Base-by-base conservation (phyloP, 176 grass and related monocot species). In the Olyra latifolia region DNA sequence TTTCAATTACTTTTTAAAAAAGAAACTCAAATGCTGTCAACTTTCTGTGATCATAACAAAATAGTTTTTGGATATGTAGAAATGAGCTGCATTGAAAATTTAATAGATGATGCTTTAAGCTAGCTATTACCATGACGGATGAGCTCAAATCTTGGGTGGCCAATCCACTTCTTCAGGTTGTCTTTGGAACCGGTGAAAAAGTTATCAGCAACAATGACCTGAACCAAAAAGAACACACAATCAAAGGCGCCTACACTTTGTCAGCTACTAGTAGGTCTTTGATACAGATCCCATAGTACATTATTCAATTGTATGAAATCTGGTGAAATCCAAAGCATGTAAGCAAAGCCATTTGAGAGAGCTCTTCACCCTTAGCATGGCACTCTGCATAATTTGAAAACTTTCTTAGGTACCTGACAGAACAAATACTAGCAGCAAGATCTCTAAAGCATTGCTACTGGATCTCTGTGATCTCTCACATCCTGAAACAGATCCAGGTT, bases 91-190 rank as follows among this genome's bases (percentile, higher is more conserved):
- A 71, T 3, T n/a, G 10, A 27, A 1, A 57, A 48, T 72, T 20
- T 57, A 76, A 4, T 56, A 44, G 5, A 28, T 62, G 49, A 68
- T 50, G 30, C 2, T 19, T 62, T 66, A 14, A 80, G 29, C 4
- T 60, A 80, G 69, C 55, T 62, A 71, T 90, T 98, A 98, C 96
- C 96, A 69, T 99, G 97, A 64, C 97, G 89, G 84, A 99, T 96
- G 79, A 99, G 87, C 88, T 99, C 97, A 91, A 99, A 99, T 99
- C 97, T 99, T 29, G 97, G 93, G 81, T 99, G 96, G 5, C 97
- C 97, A 6, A 96, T 96, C 97, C 97, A 99, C 84, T 96, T 99
- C 82, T 84, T 96, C 53, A 99, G 84, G 84, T 99, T 99, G 84
- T 99, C 97, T 86, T 99, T 99, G 32, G 97, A 96, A 55, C 97